A percentile compares a stretch with the other conserved stretches of the same genome.
Conservation (phyloP, 768 basidiomycete species). For the Boletus fagicola region DNA sequence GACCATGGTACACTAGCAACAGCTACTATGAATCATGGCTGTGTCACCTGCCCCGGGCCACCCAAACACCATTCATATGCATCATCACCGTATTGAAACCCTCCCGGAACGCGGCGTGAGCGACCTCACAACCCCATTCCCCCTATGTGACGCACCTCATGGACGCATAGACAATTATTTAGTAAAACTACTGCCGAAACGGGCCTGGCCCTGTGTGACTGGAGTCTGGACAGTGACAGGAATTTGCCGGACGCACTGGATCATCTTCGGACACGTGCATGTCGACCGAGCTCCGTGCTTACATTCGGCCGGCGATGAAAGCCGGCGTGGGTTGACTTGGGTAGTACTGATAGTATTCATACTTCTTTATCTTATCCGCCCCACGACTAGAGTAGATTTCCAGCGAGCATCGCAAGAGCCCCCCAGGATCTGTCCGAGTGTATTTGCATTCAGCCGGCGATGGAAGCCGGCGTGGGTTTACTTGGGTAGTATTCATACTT, state of each 20-base stretch:
- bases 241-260: background rate
- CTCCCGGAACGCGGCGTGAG: background rate
- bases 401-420: too few species aligned
- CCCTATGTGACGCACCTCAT: background rate
- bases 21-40: background rate
- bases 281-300: background rate
- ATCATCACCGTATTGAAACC: background rate
- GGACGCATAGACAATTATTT: background rate
- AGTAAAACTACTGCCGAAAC: too few species aligned
- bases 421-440: too few species aligned
- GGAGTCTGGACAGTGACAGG: background rate
- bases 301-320: background rate
- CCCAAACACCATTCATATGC: background rate
- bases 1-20: background rate
- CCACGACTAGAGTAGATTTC: background rate
- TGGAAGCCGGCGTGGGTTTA: background rate
- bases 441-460: background rate
- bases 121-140: background rate
- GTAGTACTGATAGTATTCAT: background rate
- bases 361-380: background rate
- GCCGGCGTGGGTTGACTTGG: background rate
- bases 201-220: too few species aligned
- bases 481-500: background rate
- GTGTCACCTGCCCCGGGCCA: background rate
- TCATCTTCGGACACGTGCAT: background rate